These are phyloP conservation scores for Papilionanthe hybrid DNA, from an alignment of 116 monocot species.

Conservation along the genomic window DNA sequence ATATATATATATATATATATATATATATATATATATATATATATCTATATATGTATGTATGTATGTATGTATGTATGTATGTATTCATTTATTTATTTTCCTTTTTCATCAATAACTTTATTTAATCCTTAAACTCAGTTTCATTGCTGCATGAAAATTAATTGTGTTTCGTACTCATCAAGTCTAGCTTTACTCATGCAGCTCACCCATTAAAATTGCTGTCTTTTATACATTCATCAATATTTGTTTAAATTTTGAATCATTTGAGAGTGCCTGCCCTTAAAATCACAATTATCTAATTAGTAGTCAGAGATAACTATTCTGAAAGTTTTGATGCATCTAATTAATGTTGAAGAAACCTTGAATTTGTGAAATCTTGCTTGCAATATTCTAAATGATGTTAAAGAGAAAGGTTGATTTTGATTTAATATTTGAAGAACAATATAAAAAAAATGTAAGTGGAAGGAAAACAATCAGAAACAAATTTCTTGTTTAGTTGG, in stretches of 20 bases:
- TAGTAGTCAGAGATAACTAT: not conserved
- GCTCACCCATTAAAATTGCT: not conserved
- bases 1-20: no score
- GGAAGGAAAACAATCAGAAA: no score
- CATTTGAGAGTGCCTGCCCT: not conserved
- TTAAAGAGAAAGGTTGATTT: not conserved
- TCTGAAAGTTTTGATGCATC: not conserved
- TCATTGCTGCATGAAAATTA: no score
- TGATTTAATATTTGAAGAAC: not conserved
- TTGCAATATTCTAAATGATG: not conserved
- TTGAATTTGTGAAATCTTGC: not conserved
- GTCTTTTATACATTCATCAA: not conserved
- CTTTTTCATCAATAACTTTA: no score
- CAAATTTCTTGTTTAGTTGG: no score
- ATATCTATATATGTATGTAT: no score
- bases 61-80: no score
- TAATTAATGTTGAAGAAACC: not conserved
- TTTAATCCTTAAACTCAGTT: no score
- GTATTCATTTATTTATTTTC: no score
- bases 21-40: no score
- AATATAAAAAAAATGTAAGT: not conserved
- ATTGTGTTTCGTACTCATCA: no score
- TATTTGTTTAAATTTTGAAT: not conserved
- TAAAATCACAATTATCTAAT: not conserved
- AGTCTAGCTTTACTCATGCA: not conserved